Base-by-base conservation (phyloP, 2,329 filamentous ascomycete genomes). In the Orbilia brochopaga region DNA sequence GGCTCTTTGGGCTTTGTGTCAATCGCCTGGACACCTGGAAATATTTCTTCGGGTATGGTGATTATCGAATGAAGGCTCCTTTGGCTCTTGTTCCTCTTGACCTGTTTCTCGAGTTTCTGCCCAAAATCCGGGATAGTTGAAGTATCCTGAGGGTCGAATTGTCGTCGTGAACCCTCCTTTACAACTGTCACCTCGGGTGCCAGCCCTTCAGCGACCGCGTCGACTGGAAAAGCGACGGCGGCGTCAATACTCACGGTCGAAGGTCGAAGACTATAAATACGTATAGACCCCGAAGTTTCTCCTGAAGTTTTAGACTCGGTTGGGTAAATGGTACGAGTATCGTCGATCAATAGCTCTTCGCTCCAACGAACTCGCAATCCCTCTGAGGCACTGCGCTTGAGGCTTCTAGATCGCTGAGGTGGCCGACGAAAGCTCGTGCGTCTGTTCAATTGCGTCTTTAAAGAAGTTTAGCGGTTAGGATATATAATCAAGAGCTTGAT, bases 301-400 rank as follows among this genome's bases (percentile, higher is more conserved):
- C 54, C 67, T 15, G 60, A 60, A 17, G 60, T 50, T 13, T 60
- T 60, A 6, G 67, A 64, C 35, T 72, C 59, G 17, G 67, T 52
- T 35, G 67, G 67, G 5, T 50, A 54, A 35, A 72, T 72, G 40
- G 55, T 72, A 19, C 64, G 54, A 37, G 50, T 30, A 60, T 72
- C 60, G 48, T 56, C 32, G 51, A 65, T 50, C 44, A 60, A 60
- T 53, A 72, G 55, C 11, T 72, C 67, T 37, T 60, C 67, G 30
- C 67, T 72, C 67, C 60, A 72, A 46, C 67, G 67, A 48, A 72
- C 67, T 30, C 67, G 50, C 13, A 72, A 24, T 10, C 60, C 67
- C 40, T 64, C 60, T 23, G 48, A 44, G 30, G n/a, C n/a, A n/a
- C n/a, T n/a, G n/a, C n/a, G n/a, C 21, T 51, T 11, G 60, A 55